phyloP scores from a whole-genome alignment of 768 basidiomycete genomes.

The Russula virescens region DNA sequence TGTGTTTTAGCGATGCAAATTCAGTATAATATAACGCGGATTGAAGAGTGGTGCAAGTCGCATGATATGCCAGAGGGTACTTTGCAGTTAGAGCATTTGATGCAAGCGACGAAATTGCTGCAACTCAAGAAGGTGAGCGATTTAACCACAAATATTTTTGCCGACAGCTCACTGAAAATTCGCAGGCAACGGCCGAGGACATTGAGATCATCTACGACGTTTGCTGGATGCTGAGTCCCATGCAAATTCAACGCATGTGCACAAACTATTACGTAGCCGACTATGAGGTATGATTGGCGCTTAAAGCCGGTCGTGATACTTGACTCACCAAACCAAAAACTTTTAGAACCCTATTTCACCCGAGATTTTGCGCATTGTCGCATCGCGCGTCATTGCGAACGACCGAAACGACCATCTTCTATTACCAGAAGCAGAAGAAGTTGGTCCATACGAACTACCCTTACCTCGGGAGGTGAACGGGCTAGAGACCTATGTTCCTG shows the following conservation, averaged over 20 bases:
- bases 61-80: constrained; percentile 99
- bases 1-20: constrained; percentile 91
- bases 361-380: constrained; percentile 94
- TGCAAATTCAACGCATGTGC: constrained; percentile 99
- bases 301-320: neutral
- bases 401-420: constrained; percentile 97
- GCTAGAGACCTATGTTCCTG: constrained; percentile 92
- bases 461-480: constrained; percentile 92
- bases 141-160: neutral
- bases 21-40: constrained; percentile 96
- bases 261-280: constrained; percentile 98
- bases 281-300: constrained; percentile 67
- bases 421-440: constrained; percentile 95
- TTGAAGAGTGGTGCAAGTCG: constrained; percentile 99
- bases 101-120: constrained; percentile 98
- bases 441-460: constrained; percentile 90
- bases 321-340: constrained; percentile 8
- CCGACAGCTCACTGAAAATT: neutral
- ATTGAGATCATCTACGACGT: constrained; percentile 99
- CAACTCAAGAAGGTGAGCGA: constrained; percentile 88
- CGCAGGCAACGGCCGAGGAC: constrained; percentile 83
- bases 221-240: constrained; percentile 99
- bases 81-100: constrained; percentile 94
- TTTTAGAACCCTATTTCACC: constrained; percentile 89
- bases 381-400: constrained; percentile 90